Evolutionary conservation across 140 eudicot species (phyloP).

Genomic region (Bidens hawaiensis): DNA sequence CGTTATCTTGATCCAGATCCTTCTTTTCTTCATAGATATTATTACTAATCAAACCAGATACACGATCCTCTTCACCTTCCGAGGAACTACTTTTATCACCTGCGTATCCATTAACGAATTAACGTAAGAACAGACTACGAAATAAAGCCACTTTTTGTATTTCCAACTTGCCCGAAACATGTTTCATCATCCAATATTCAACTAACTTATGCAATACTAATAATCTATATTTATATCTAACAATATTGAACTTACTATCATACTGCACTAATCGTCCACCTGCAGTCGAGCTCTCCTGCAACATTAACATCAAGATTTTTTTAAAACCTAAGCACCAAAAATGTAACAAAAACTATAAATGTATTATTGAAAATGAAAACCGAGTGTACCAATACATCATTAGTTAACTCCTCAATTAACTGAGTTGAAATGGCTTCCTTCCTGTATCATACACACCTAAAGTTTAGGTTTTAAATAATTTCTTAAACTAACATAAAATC

Average conservation of each 20-base stretch:
- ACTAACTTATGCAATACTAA: background rate
- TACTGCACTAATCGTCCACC: constrained; percentile 55
- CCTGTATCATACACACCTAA: constrained; percentile 32
- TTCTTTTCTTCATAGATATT: constrained; percentile 25
- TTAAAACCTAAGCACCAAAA: background rate
- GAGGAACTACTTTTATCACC: constrained; percentile 45
- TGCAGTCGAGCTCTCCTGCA: constrained; percentile 49
- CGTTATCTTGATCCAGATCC: constrained; percentile 16
- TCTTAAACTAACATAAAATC: background rate
- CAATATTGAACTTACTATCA: constrained; percentile 57
- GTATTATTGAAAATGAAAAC: background rate
- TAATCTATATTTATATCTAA: background rate
- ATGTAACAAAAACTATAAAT: background rate
- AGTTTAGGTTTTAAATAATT: background rate
- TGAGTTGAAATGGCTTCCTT: constrained; percentile 48
- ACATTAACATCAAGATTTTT: background rate
- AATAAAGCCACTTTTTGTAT: background rate
- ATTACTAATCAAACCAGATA: background rate
- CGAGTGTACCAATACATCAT: constrained; percentile 51
- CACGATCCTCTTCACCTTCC: constrained; percentile 33
- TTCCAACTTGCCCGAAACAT: too few species aligned
- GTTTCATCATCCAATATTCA: background rate
- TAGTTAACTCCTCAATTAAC: constrained; percentile 44
- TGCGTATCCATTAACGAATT: background rate
- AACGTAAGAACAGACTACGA: background rate